Percentiles rank a stretch among this genome's conserved stretches.
Evolutionary conservation across 2,329 filamentous ascomycete species (phyloP).

Genomic region (Diplodia mutila): DNA sequence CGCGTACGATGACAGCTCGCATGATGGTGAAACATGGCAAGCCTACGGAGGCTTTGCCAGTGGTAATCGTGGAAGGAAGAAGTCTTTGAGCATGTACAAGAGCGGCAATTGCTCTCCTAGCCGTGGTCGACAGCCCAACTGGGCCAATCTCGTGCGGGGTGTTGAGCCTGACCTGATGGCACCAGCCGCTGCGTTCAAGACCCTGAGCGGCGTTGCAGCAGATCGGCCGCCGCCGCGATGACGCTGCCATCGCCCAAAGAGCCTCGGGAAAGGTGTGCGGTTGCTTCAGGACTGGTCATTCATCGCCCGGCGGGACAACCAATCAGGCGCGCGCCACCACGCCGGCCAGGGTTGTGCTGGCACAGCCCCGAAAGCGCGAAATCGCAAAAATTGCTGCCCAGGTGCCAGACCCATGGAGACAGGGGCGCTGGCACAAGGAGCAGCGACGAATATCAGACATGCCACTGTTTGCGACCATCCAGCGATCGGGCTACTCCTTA

Average conservation of each 20-base stretch:
- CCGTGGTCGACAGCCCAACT: neutral
- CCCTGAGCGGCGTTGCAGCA: neutral
- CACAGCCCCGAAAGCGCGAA: constrained; percentile 1
- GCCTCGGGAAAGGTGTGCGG: constrained; percentile 1
- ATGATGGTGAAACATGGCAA: neutral
- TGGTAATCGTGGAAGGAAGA: neutral
- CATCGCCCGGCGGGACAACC: constrained; percentile 1
- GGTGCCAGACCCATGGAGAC: neutral
- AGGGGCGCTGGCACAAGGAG: constrained; percentile 4
- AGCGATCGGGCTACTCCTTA: constrained; percentile 6
- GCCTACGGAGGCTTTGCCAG: neutral
- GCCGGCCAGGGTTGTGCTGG: neutral
- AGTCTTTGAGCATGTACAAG: neutral
- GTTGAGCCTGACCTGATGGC: no score
- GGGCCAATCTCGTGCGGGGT: neutral
- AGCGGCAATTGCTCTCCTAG: neutral
- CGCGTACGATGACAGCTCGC: neutral
- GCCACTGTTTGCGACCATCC: neutral
- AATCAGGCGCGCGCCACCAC: constrained; percentile 15
- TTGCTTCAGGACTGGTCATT: constrained; percentile 15
- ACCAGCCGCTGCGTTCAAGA: neutral
- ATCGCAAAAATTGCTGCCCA: neutral
- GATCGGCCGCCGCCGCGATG: constrained; percentile 11
- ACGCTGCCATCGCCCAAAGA: neutral
- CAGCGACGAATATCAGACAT: neutral